Evolutionary conservation across 208 protist genomes (phyloP).

Genomic region (Kentomonas sorsogonicus): DNA sequence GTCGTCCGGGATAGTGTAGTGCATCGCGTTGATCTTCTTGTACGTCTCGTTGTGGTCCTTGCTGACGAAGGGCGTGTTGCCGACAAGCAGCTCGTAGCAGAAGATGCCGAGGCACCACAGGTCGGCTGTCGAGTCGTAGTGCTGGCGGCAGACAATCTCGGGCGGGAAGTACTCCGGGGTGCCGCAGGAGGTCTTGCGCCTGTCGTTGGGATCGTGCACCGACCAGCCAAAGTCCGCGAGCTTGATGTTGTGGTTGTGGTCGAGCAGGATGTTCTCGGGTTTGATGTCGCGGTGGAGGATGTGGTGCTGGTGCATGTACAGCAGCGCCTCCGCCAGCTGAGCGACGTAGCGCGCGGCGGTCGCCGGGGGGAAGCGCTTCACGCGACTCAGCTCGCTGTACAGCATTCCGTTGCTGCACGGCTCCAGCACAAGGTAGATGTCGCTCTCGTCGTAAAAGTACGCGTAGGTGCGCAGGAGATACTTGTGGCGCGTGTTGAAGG

Average conservation of each 20-base stretch:
- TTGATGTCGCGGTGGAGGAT: conserved; percentile 97
- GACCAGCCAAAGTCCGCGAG: conserved; percentile 99
- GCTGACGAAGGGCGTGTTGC: conserved; percentile 92
- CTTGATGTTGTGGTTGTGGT: conserved; percentile 95
- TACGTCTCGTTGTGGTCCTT: conserved; percentile 85
- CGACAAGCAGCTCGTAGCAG: conserved; percentile 95
- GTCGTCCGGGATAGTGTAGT: conserved; percentile 82
- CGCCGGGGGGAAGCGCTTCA: conserved; percentile 79
- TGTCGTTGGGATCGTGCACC: conserved; percentile 93
- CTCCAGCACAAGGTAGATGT: conserved; percentile 98
- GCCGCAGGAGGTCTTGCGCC: conserved; percentile 93
- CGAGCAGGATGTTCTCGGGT: conserved; percentile 91
- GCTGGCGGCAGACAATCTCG: conserved; percentile 94
- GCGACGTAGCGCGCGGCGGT: conserved; percentile 89
- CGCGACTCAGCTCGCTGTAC: conserved; percentile 95
- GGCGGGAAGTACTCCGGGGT: conserved; percentile 99
- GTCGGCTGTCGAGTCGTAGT: conserved; percentile 90
- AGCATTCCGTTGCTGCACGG: conserved; percentile 97
- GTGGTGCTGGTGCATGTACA: conserved; percentile 96
- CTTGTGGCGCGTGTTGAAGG: conserved; percentile 96
- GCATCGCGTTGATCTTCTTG: conserved; percentile 87
- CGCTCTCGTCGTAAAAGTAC: conserved; percentile 97
- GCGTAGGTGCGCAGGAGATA: conserved; percentile 97
- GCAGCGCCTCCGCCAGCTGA: conserved; percentile 92
- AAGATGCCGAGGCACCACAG: conserved; percentile 97